These are phyloP conservation scores for Haplosporangium sp. DNA, from an alignment of 371 early-diverging fungal genomes.

Conservation along the genomic window DNA sequence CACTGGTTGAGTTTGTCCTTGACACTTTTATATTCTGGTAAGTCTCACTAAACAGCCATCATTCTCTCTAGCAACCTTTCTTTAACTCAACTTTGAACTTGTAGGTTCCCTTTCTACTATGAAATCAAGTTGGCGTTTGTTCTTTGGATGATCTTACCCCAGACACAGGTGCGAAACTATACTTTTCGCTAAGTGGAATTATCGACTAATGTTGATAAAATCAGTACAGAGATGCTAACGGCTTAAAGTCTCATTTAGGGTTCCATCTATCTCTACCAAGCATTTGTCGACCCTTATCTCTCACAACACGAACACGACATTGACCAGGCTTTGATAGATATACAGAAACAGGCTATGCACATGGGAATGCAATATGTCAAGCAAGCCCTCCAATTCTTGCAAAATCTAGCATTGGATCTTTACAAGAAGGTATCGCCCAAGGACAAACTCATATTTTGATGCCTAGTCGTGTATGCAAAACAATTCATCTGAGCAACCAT, in stretches of 20 bases:
- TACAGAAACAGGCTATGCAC: constrained; percentile 40
- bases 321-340: constrained; percentile 39
- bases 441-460: background rate
- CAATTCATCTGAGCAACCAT: background rate
- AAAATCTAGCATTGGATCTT: constrained; percentile 33
- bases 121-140: constrained; percentile 47
- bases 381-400: constrained; percentile 32
- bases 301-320: constrained; percentile 43
- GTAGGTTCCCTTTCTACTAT: constrained; percentile 53
- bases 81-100: background rate
- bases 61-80: background rate
- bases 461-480: too few relatives aligned
- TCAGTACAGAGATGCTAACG: background rate
- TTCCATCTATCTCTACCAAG: constrained; percentile 48
- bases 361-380: constrained; percentile 51
- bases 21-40: constrained; percentile 54
- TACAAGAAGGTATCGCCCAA: constrained; percentile 32
- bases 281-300: constrained; percentile 44
- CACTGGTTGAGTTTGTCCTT: constrained; percentile 36
- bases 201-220: background rate
- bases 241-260: constrained; percentile 19
- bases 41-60: background rate
- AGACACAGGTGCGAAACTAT: constrained; percentile 39
- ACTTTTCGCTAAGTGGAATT: background rate
- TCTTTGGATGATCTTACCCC: constrained; percentile 54